Evolutionary conservation across 805 yeast genomes (phyloP).

Genomic region (Candida nemodendra): DNA sequence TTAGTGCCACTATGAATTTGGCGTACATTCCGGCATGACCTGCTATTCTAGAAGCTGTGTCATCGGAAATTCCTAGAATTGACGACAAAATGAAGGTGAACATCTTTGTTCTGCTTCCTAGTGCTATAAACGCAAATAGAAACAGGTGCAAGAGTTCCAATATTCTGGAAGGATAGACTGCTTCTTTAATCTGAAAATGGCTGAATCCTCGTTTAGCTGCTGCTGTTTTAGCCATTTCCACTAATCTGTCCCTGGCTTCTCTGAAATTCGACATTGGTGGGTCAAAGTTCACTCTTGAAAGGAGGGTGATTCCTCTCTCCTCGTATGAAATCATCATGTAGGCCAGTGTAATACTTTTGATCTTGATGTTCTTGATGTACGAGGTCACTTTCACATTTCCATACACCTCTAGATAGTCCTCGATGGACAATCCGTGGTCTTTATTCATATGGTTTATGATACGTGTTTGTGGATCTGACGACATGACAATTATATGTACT

Average conservation of each 20-base stretch:
- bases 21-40: conserved; percentile 12
- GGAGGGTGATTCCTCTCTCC: conserved; percentile 36
- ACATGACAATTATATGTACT: conserved; percentile 1
- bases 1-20: conserved; percentile 38
- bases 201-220: conserved; percentile 64
- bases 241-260: conserved; percentile 55
- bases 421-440: conserved; percentile 68
- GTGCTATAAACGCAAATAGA: conserved; percentile 4
- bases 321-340: conserved; percentile 42
- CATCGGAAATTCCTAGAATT: conserved; percentile 6
- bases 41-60: conserved; percentile 7
- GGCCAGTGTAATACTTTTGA: conserved; percentile 46
- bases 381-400: conserved; percentile 49
- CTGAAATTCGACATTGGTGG: conserved; percentile 44
- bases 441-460: conserved; percentile 79
- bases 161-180: conserved; percentile 37
- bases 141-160: conserved; percentile 24
- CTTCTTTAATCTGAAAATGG: conserved; percentile 49
- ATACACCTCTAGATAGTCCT: conserved; percentile 69
- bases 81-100: conserved; percentile 5
- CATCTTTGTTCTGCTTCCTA: conserved; percentile 11
- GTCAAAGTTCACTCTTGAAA: conserved; percentile 42
- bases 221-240: conserved; percentile 72
- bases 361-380: conserved; percentile 36
- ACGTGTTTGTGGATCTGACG: conserved; percentile 33